Conservation (phyloP, 768 basidiomycete species). For the Dictyophora rubrovolvata region DNA sequence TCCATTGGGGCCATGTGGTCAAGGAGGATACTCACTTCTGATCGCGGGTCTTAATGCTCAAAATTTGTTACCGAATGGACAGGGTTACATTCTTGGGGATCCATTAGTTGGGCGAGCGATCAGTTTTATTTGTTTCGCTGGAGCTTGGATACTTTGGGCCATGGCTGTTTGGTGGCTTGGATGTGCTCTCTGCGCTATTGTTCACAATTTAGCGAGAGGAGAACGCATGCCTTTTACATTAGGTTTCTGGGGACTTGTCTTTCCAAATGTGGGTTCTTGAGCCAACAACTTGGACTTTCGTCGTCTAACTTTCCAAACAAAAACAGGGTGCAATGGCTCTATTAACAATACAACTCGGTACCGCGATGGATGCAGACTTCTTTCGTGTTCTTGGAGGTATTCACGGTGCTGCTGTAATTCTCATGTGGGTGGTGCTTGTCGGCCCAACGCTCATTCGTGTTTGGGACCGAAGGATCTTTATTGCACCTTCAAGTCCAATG, state of each 20-base stretch:
- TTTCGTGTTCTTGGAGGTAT: conserved; percentile 50
- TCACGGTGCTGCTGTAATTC: conserved; percentile 38
- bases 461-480: conserved; percentile 31
- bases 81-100: conserved; percentile 27
- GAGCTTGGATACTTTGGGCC: conserved; percentile 48
- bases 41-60: conserved; percentile 44
- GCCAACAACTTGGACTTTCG: not conserved
- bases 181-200: conserved; percentile 42
- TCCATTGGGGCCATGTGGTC: conserved; percentile 66
- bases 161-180: conserved; percentile 55
- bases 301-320: not conserved
- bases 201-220: conserved; percentile 28
- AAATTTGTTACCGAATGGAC: conserved; percentile 24
- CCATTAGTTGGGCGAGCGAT: conserved; percentile 29
- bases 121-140: conserved; percentile 35
- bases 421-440: conserved; percentile 44
- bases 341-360: conserved; percentile 43
- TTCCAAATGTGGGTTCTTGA: conserved; percentile 46
- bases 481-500: conserved; percentile 22
- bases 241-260: conserved; percentile 59
- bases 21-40: conserved; percentile 49
- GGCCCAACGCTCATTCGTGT: conserved; percentile 29
- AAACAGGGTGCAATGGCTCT: conserved; percentile 56
- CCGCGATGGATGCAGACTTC: conserved; percentile 40
- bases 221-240: conserved; percentile 40